Evolutionary conservation across 2,329 filamentous ascomycete genomes (phyloP).

Genomic region (Colletotrichum tanaceti): DNA sequence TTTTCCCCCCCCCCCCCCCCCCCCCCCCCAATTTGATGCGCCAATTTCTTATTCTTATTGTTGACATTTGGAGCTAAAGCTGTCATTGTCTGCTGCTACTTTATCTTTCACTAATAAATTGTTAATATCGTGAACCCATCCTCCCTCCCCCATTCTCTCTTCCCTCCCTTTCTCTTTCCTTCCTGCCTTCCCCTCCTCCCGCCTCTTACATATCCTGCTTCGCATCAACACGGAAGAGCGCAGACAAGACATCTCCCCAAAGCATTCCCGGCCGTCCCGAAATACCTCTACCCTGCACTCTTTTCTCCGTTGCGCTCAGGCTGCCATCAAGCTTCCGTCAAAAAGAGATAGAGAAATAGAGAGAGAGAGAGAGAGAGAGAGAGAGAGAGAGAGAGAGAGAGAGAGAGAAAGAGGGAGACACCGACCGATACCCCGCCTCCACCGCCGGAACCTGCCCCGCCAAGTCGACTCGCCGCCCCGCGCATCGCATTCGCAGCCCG

Average conservation of each 20-base stretch:
- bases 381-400: background rate
- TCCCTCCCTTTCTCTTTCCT: background rate
- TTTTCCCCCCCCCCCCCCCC: no score
- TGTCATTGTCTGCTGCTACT: background rate
- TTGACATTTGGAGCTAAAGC: background rate
- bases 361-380: background rate
- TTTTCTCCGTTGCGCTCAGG: background rate
- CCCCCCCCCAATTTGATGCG: background rate
- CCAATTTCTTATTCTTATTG: background rate
- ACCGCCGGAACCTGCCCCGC: slow-evolving; percentile 36
- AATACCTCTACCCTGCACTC: background rate
- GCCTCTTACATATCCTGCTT: background rate
- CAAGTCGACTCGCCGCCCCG: background rate
- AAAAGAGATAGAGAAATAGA: background rate
- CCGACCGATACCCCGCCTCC: slow-evolving; percentile 33
- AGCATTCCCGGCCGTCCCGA: background rate
- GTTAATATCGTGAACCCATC: slow-evolving; percentile 3
- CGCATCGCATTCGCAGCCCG: slow-evolving; percentile 17
- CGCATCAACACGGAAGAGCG: background rate
- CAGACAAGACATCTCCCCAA: background rate
- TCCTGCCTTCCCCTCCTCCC: no score
- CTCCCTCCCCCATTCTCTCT: no score
- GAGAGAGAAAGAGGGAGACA: background rate
- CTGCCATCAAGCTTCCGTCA: background rate
- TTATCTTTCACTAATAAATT: background rate